Evolutionary conservation across 1,284 basidiomycete genomes (phyloP), one percentile per base, ranked within the genome.

Genomic region (Pulveroboletus sp.): DNA sequence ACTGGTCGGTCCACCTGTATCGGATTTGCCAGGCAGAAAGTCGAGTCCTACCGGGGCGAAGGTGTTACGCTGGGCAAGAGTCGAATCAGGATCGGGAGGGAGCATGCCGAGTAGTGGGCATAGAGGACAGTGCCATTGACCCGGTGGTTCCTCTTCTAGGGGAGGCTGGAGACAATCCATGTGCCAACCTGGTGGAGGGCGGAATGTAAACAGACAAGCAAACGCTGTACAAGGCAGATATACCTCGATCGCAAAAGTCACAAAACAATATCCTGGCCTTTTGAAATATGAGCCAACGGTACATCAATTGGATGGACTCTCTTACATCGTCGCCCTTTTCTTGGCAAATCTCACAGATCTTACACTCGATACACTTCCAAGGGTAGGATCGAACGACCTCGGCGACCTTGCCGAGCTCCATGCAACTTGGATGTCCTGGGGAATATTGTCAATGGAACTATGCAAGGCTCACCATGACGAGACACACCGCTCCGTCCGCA

Each of bases 331-430:
- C 89, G 33, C 90, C 93, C 70, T 95, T 94, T 69, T 86, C 77
- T 45, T 81, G 73, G 71, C 96, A 99, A 56, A 92, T 78, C 74
- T 97, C 94, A 72, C 96, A 99, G 52, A 80, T 87, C 78, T 97
- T 98, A 79, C 96, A 98, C 64, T 96, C 92, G 52, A 86, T 83
- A 71, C 96, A 99, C 62, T 83, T 83, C 96, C 96, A 99, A 29
- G 82, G 77, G 71, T 96, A 96, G 52, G 81, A 79, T 55, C 79
- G 77, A 47, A 91, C 74, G 15, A 84, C 77, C 46, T 83, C 81
- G 15, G 81, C 78, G 24, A 82, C 74, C 35, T 75, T 66, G 57
- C 72, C 71, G 54, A 88, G 74, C 56, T 83, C 72, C 75, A 95
- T 81, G 68, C 94, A 96, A 44, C 82, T 85, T 10, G 88, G 87